Evolutionary conservation across 108 stramenopile genomes (phyloP), one percentile per base, ranked within the genome.

Genomic region (Cyclotella baltica): DNA sequence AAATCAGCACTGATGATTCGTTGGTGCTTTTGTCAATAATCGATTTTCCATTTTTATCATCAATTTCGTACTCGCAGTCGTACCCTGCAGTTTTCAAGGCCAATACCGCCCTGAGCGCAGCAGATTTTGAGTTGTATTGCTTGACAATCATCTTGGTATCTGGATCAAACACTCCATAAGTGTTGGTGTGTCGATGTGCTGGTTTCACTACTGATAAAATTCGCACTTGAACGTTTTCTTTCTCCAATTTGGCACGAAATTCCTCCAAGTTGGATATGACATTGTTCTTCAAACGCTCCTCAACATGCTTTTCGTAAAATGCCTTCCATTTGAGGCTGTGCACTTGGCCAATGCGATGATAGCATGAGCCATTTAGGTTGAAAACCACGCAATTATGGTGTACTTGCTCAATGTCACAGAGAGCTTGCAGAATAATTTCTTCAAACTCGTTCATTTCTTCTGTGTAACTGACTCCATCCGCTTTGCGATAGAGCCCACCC

Each of bases 341-440:
- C 8, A 92, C 91, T 53, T 76, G 47, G n/a, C 90, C 93, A 88
- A 89, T 88, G 27, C 91, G 81, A 66, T 83, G 87, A 64, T 86
- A 77, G 2, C 85, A 62, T 58, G 89, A 89, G 6, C 88, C 89
- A 61, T 85, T 77, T 48, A 66, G 67, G 57, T 91, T 94, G 74
- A 85, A 94, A 6, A 74, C 40, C 67, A 91, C 82, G 74, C 93
- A 94, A 80, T 94, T 94, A 43, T 92, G 93, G 81, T 89, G 89
- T 9, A 94, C 87, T 20, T 89, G 84, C 35, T 91, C 88, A 36
- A 92, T 70, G 61, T 94, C 93, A 37, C 83, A 76, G 56, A 94
- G 53, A 15, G 84, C 78, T 19, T 52, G 51, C 22, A 88, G 37
- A 16, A 92, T 19, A 15, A 87, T 50, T 52, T 77, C 34, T 56